Conservation (phyloP, 352 stramenopile genomes). For the Saprolegnia parasitica region DNA sequence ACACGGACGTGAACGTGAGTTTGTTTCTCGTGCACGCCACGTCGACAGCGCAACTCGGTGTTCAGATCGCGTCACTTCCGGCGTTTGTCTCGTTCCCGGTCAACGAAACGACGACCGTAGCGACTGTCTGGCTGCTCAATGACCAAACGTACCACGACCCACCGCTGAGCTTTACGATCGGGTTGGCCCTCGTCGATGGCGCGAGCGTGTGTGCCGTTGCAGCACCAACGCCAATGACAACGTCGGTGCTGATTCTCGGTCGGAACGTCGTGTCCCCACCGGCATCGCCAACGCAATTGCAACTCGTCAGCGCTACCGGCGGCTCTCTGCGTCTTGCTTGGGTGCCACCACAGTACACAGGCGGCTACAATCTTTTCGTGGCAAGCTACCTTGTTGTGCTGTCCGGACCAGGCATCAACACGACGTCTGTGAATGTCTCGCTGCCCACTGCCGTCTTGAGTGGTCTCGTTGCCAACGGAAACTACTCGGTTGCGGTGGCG, state of each 20-base stretch:
- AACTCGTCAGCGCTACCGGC: neutral
- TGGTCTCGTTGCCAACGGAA: neutral
- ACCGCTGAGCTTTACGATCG: neutral
- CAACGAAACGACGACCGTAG: neutral
- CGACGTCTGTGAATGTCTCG: neutral
- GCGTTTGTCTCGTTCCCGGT: neutral
- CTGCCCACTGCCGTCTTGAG: neutral
- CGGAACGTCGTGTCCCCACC: slow-evolving; percentile 9
- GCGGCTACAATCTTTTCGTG: slow-evolving; percentile 1
- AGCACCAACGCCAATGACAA: neutral
- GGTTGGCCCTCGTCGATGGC: neutral
- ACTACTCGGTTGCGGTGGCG: neutral
- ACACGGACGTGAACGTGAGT: neutral
- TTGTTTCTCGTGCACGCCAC: neutral
- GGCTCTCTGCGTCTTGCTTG: neutral
- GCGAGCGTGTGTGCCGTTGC: neutral
- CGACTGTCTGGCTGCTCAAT: slow-evolving; percentile 1
- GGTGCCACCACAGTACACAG: neutral
- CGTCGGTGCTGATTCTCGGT: neutral
- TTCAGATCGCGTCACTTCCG: neutral
- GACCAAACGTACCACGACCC: slow-evolving; percentile 6
- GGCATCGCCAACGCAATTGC: neutral
- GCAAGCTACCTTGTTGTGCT: neutral
- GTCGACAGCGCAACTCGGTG: neutral
- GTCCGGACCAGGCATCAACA: neutral